These are phyloP conservation scores for Phaeophleospora eucalypticola DNA, from an alignment of 2,329 filamentous ascomycete species.

Conservation along the genomic window DNA sequence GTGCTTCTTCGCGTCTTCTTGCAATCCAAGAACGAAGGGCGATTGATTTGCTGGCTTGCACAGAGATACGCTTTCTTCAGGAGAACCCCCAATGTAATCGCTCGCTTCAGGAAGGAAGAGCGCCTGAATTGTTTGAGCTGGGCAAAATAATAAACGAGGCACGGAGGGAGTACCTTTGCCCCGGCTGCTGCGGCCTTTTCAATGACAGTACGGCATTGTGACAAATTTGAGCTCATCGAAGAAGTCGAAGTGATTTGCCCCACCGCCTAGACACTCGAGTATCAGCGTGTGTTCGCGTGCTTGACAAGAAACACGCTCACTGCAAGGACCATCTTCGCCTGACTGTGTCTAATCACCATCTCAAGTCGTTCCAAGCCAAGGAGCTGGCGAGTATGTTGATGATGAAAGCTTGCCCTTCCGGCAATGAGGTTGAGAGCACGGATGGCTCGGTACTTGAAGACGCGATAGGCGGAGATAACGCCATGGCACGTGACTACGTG, in stretches of 20 bases:
- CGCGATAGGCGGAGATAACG: too few relatives aligned
- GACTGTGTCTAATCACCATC: conserved; percentile 7
- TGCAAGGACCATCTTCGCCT: conserved; percentile 8
- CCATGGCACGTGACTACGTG: too few relatives aligned
- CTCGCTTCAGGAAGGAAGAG: conserved; percentile 90
- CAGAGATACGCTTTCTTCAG: conserved; percentile 65
- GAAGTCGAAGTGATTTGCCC: conserved; percentile 86
- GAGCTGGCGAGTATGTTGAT: too few relatives aligned
- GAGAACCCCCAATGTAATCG: conserved; percentile 75
- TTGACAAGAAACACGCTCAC: not conserved
- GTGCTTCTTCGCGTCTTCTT: conserved; percentile 60
- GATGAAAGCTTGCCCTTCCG: too few relatives aligned
- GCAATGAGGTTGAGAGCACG: too few relatives aligned
- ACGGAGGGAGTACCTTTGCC: conserved; percentile 59
- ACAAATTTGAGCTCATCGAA: conserved; percentile 72
- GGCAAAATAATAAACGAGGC: not conserved
- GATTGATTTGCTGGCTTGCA: conserved; percentile 62
- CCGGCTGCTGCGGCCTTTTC: conserved; percentile 69
- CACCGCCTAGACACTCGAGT: conserved; percentile 56
- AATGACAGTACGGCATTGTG: conserved; percentile 69
- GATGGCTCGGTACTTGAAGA: too few relatives aligned
- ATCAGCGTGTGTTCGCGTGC: not conserved
- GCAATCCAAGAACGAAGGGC: conserved; percentile 73
- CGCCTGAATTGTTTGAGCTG: conserved; percentile 46
- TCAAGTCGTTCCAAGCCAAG: too few relatives aligned